These are phyloP conservation scores for Vanderwaltozyma polyspora DNA, from an alignment of 805 yeast genomes.

Conservation along the genomic window DNA sequence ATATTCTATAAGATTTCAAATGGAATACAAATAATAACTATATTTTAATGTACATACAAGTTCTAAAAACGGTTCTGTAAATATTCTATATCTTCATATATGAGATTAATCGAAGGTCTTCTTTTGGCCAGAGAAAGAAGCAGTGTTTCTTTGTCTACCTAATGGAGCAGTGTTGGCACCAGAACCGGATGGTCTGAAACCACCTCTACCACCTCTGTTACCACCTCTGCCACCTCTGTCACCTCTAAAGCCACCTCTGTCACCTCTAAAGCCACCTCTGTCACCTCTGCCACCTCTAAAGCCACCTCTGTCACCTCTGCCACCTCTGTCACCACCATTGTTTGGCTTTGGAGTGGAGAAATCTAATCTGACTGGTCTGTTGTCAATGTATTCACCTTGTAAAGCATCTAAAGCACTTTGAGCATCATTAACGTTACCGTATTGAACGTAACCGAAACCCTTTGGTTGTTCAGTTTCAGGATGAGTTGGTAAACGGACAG, in stretches of 20 bases:
- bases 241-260: constrained; percentile 24
- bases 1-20: no score
- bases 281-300: constrained; percentile 18
- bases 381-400: constrained; percentile 81
- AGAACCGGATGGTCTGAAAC: constrained; percentile 32
- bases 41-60: neutral
- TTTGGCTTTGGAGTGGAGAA: constrained; percentile 81
- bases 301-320: constrained; percentile 29
- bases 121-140: constrained; percentile 75
- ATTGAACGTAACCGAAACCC: constrained; percentile 98
- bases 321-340: constrained; percentile 35
- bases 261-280: constrained; percentile 20
- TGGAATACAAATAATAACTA: neutral
- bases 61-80: no score
- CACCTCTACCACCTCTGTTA: constrained; percentile 32
- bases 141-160: constrained; percentile 29
- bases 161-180: constrained; percentile 61
- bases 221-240: constrained; percentile 23
- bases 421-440: constrained; percentile 77
- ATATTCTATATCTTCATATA: no score
- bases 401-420: constrained; percentile 74
- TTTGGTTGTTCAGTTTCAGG: constrained; percentile 98
- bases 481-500: constrained; percentile 94
- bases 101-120: constrained; percentile 77
- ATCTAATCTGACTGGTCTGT: constrained; percentile 91